Evolutionary conservation across 257 asterid genomes (phyloP).

Genomic region (Capsicum chinense): DNA sequence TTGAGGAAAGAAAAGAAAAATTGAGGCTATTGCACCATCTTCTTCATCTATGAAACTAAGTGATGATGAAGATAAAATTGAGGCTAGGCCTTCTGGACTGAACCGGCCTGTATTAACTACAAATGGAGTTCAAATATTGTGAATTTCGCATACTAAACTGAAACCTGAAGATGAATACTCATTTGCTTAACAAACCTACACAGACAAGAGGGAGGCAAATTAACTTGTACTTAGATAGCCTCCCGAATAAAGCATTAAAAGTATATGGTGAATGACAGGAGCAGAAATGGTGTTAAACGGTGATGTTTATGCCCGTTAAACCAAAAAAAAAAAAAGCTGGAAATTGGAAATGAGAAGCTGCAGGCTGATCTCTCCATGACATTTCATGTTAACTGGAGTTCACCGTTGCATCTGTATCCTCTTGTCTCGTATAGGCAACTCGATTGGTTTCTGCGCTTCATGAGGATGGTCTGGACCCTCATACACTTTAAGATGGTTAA

Average conservation of each 20-base stretch:
- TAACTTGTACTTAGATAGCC: not conserved
- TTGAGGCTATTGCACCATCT: too few relatives aligned
- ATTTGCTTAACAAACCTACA: not conserved
- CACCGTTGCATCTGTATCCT: conserved; percentile 64
- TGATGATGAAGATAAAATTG: too few relatives aligned
- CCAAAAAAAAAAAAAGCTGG: conserved; percentile 12
- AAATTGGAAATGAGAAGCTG: conserved; percentile 32
- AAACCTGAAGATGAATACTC: not conserved
- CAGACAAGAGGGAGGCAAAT: not conserved
- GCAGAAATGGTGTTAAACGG: too few relatives aligned
- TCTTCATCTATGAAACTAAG: too few relatives aligned
- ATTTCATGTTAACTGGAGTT: conserved; percentile 14
- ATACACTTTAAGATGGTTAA: conserved; percentile 85
- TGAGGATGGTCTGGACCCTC: conserved; percentile 87
- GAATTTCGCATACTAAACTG: not conserved
- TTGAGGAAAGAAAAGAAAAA: too few relatives aligned
- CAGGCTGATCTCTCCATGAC: conserved; percentile 19
- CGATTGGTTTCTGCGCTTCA: conserved; percentile 75
- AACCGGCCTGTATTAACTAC: not conserved
- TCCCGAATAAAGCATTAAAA: too few relatives aligned
- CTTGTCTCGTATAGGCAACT: conserved; percentile 86
- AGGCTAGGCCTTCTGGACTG: too few relatives aligned
- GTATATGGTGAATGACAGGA: too few relatives aligned
- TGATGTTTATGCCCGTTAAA: not conserved
- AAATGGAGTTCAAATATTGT: not conserved